Evolutionary conservation across 2,329 filamentous ascomycete genomes (phyloP), one percentile per base, ranked within the genome.

Genomic region (Penicillium sp.): DNA sequence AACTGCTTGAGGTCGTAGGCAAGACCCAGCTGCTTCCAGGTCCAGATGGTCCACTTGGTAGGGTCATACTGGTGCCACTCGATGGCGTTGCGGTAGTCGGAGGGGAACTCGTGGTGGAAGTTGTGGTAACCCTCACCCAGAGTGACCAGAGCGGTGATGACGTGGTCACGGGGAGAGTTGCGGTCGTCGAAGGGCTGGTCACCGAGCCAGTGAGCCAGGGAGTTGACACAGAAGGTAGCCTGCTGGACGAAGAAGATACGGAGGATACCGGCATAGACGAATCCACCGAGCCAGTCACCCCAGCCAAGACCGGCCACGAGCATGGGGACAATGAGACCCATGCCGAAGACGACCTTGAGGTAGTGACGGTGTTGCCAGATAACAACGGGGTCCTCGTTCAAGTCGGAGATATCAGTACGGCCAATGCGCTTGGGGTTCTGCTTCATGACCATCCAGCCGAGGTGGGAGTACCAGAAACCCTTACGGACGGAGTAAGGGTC

Each of bases 101-200:
- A 93, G 51, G 91, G 91, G 78, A 95, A 95, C 75, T 95, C 91
- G 82, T 95, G 91, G 79, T 95, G 91, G 83, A 95, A 95, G 83
- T 95, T 95, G 83, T 95, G 91, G 80, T 95, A 95, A 26, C 91
- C 91, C 77, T 92, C 91, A 45, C 91, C 91, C 19, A 95, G 87
- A 39, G 91, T 95, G 65, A 91, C 87, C 16, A 95, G 78, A 40
- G 91, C 91, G 36, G 91, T 95, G 76, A 95, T 85, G 71, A 93
- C 83, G 76, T 95, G 90, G 69, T 95, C 91, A 73, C 91, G 88
- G 60, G 91, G 91, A 57, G 89, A 92, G 85, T 95, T 93, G 76
- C 90, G 89, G 83, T 95, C 91, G 67, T 95, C 91, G 72, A 95
- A 95, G 57, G 91, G 91, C 79, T 95, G 91, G 67, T 95, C 91